Evolutionary conservation across 2,329 filamentous ascomycete genomes (phyloP), one percentile per base, ranked within the genome.

Genomic region (Talaromyces sp.): DNA sequence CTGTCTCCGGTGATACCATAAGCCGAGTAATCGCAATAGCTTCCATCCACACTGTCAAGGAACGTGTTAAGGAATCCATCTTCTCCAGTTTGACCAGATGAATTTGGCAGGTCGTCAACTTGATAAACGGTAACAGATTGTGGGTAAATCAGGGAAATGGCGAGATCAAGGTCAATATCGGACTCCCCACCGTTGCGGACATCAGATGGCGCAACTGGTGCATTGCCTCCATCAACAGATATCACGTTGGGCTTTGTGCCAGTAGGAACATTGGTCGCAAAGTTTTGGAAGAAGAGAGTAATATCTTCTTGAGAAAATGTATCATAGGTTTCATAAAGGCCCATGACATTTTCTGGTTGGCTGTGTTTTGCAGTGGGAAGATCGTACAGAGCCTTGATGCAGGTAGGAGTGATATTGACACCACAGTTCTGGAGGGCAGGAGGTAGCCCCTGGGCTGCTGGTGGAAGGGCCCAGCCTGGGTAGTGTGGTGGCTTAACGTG

Each of bases 301-400:
- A 64, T 64, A 38, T 64, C 62, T 34, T 59, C 62, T 25, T 64
- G 62, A 15, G 62, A 45, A 43, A 64, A 64, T 13, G 62, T 10
- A 27, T 64, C 62, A 17, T 58, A 64, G 7, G 11, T 31, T 45
- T 64, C 62, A 19, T 38, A 64, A 5, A 64, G 51, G 13, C 62
- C 62, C 62, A 64, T 64, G 19, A n/a, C 43, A 43, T 64, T 64
- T 58, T 59, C 62, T 5, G 62, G 62, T 38, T 64, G 62, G 10
- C 45, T 64, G 22, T 40, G n/a, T 25, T 25, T 59, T 22, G 62
- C 53, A n/a, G 25, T 25, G 27, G 62, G 62, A 25, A 64, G 36
- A 31, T 43, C 31, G 19, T 64, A 64, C 15, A 64, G 22, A 34
- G 62, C 62, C 62, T 53, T 64, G 54, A 58, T 58, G 34, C 62